Base-by-base conservation (phyloP, 2,329 filamentous ascomycete genomes). In the Ceratocystis alfenasii region DNA sequence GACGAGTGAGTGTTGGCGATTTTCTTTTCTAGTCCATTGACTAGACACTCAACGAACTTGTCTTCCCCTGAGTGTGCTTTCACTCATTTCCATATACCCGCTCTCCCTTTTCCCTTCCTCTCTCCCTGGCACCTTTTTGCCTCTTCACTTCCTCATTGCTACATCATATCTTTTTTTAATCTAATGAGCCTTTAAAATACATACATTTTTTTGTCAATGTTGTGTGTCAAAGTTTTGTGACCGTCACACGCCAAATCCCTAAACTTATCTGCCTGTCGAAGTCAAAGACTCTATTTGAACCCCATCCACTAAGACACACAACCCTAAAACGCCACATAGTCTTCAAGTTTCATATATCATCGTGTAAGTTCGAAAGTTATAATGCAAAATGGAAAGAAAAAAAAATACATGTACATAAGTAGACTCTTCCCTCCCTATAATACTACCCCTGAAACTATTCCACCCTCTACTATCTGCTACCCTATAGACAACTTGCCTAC, bases 81-180 rank as follows among this genome's bases (percentile, higher is more conserved):
- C 15, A 22, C 7, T 50, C 22, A 30, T 36, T 20, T n/a, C n/a
- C 50, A 55, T 57, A 64, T 64, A 45, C 33, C 50, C 44, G 8
- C 45, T 33, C 15, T 55, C 45, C n/a, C n/a, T 20, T 50, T 30
- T 55, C 12, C 22, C 28, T 15, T 41, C 10, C 41, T 12, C 41
- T 28, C 44, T 20, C 25, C 20, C n/a, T 25, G 5, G 15, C 28
- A 8, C 3, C 3, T 50, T 30, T 63, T 63, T 33, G 17, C n/a
- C 59, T 45, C 22, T 33, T 48, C 12, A 63, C 25, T 20, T 46
- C 36, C 36, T 63, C 61, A 62, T n/a, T 59, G 28, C 17, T 36
- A 36, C n/a, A 59, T 33, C 55, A 6, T 59, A 59, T 15, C 8
- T 33, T 15, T 59, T 22, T 50, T 55, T 55, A 64, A 55, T 41